Evolutionary conservation across 2,329 filamentous ascomycete genomes (phyloP).

Genomic region (Cordyceps tenuipes): DNA sequence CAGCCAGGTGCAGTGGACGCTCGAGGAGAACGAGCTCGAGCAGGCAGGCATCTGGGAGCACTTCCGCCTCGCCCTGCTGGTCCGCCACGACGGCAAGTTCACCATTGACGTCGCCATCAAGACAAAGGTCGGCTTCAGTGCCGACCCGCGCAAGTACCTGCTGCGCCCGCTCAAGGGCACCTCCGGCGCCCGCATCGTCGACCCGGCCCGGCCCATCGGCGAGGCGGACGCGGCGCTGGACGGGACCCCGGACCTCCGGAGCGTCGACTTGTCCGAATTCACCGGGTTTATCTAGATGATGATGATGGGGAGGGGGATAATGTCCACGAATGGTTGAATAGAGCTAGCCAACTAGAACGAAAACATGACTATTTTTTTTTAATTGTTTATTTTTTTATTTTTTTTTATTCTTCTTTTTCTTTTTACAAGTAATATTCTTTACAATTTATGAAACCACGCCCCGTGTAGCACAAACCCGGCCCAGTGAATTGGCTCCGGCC

Average conservation of each 20-base stretch:
- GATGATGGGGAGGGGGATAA: too few species aligned
- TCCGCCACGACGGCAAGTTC: slow-evolving; percentile 4
- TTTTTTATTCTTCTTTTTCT: too few species aligned
- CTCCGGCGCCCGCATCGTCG: not conserved
- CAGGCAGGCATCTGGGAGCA: slow-evolving; percentile 7
- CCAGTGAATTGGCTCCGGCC: slow-evolving; percentile 1
- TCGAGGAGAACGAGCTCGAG: not conserved
- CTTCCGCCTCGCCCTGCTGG: slow-evolving; percentile 1
- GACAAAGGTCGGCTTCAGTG: slow-evolving; percentile 4
- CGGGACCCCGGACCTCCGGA: not conserved
- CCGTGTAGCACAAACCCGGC: slow-evolving; percentile 2
- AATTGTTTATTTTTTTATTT: too few species aligned
- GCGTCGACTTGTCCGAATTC: not conserved
- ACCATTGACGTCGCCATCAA: slow-evolving; percentile 2
- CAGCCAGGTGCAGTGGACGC: slow-evolving; percentile 5
- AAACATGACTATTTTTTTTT: too few species aligned
- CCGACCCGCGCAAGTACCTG: not conserved
- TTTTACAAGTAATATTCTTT: not conserved
- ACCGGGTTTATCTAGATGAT: not conserved
- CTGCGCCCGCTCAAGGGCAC: not conserved
- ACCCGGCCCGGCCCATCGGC: not conserved
- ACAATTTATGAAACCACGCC: slow-evolving; percentile 6
- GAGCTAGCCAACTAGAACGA: not conserved
- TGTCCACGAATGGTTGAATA: not conserved
- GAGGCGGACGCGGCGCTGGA: not conserved